Evolutionary conservation across 2,329 filamentous ascomycete genomes (phyloP).

Genomic region (Colletotrichum gloeosporioides): DNA sequence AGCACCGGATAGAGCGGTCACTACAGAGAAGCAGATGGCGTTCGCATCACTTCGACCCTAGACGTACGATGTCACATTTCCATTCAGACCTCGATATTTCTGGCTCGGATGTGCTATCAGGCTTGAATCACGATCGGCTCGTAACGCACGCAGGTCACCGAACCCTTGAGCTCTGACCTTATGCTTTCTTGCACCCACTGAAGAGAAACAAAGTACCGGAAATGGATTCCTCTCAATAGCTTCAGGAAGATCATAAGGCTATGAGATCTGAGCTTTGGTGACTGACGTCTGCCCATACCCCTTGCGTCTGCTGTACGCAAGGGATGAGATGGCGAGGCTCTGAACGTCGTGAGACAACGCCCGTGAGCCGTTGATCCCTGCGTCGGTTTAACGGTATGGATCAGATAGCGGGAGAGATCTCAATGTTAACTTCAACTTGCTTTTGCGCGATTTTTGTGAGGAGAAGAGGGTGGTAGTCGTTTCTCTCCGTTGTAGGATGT

Average conservation of each 20-base stretch:
- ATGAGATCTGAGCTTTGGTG: not conserved
- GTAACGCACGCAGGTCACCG: not conserved
- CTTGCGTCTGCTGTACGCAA: not conserved
- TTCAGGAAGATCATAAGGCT: not conserved
- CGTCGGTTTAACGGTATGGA: not conserved
- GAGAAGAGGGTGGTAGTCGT: accelerated
- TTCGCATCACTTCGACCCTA: not conserved
- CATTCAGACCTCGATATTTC: not conserved
- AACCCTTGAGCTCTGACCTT: not conserved
- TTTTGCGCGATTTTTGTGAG: not conserved
- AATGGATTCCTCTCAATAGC: accelerated
- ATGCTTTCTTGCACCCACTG: not conserved
- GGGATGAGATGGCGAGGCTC: not conserved
- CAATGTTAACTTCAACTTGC: not conserved
- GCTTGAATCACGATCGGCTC: not conserved
- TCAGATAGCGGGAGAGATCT: not conserved
- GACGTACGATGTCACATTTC: not conserved
- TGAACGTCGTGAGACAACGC: not conserved
- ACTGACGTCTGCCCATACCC: not conserved
- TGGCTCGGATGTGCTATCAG: not conserved
- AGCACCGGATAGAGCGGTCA: not conserved
- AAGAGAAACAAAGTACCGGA: not conserved
- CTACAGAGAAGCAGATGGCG: not conserved
- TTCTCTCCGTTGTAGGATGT: accelerated
- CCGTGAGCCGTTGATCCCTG: not conserved